Evolutionary conservation across 768 basidiomycete species (phyloP).

Genomic region (Lentinula raphanica): DNA sequence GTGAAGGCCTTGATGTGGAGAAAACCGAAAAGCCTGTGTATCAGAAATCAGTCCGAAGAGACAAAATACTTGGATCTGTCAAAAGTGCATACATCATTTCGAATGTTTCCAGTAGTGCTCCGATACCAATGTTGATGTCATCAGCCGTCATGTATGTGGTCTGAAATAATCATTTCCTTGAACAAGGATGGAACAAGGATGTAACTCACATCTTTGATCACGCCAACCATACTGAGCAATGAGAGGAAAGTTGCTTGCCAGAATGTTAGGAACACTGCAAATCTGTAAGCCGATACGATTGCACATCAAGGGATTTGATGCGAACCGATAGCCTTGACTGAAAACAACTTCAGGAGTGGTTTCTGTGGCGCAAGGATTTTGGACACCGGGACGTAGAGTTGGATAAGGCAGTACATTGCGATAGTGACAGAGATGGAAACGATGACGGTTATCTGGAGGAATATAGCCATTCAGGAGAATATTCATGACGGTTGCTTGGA

Average conservation of each 20-base stretch:
- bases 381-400: conserved; percentile 59
- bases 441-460: conserved; percentile 45
- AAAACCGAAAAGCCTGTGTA: conserved; percentile 53
- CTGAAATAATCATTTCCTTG: conserved; percentile 21
- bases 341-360: conserved; percentile 64
- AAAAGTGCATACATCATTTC: conserved; percentile 61
- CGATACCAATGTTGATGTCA: conserved; percentile 68
- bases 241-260: conserved; percentile 68
- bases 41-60: conserved; percentile 8
- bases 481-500: not conserved
- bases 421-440: conserved; percentile 69
- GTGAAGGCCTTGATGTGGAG: conserved; percentile 70
- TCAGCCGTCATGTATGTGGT: conserved; percentile 67
- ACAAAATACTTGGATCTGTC: not conserved
- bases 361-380: conserved; percentile 49
- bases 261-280: conserved; percentile 64
- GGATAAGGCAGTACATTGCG: conserved; percentile 75
- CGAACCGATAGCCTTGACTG: conserved; percentile 69
- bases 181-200: not conserved
- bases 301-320: not conserved
- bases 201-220: conserved; percentile 55
- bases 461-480: not conserved
- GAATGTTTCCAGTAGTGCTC: conserved; percentile 62
- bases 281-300: not conserved
- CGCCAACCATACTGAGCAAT: conserved; percentile 47